Percentiles rank a stretch among this genome's conserved stretches.
Conservation (phyloP, 73 alveolate species). For the Blepharisma stoltei region DNA sequence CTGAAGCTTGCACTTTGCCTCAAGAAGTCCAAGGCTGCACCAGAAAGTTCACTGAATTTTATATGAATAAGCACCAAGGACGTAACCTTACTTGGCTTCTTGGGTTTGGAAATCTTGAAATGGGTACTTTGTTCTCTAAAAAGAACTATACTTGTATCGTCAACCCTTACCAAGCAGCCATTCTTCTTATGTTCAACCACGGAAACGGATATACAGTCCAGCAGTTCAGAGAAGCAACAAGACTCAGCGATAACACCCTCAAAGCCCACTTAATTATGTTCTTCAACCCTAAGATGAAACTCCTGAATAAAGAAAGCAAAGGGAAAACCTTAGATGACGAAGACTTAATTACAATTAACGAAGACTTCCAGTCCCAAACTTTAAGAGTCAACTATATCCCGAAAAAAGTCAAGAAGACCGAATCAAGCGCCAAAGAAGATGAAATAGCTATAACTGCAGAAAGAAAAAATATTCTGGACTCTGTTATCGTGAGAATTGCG, state of each 20-base stretch:
- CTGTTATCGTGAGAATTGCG: constrained; percentile 70
- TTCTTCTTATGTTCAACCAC: constrained; percentile 52
- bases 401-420: constrained; percentile 36
- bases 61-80: constrained; percentile 56
- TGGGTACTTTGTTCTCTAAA: constrained; percentile 36
- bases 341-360: constrained; percentile 42
- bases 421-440: constrained; percentile 32
- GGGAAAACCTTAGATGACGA: constrained; percentile 33
- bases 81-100: constrained; percentile 55
- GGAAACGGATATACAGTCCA: constrained; percentile 36
- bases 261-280: constrained; percentile 40
- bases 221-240: constrained; percentile 48
- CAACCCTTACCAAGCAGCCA: constrained; percentile 56
- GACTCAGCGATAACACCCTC: constrained; percentile 52
- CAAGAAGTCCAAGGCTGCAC: constrained; percentile 44
- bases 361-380: constrained; percentile 34
- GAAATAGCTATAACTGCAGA: constrained; percentile 55
- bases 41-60: constrained; percentile 45
- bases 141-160: constrained; percentile 50
- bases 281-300: constrained; percentile 60
- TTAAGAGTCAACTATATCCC: constrained; percentile 48
- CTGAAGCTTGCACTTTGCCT: constrained; percentile 67
- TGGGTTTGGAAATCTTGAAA: constrained; percentile 41
- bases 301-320: constrained; percentile 50
- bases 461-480: constrained; percentile 56